Conservation (phyloP, 371 early-diverging fungal species). For the Mortierella sp. region DNA sequence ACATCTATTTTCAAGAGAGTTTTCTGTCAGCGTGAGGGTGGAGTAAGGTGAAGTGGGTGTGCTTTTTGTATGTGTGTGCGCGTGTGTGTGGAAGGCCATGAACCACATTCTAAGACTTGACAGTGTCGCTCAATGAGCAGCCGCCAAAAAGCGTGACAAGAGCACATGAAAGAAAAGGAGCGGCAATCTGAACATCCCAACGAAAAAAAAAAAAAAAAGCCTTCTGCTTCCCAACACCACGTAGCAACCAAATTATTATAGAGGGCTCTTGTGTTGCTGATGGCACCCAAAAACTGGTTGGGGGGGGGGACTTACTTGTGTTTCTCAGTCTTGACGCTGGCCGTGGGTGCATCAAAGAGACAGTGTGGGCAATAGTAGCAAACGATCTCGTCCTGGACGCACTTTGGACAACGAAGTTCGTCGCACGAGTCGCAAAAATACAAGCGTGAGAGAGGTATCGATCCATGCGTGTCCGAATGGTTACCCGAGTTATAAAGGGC, state of each 20-base stretch:
- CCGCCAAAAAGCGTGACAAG: conserved; percentile 1
- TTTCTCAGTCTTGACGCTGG: conserved; percentile 92
- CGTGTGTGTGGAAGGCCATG: background rate
- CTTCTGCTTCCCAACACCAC: background rate
- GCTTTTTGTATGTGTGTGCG: background rate
- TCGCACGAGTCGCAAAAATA: conserved; percentile 92
- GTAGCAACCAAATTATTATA: background rate
- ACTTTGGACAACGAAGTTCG: conserved; percentile 82
- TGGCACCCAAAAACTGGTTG: too few relatives aligned
- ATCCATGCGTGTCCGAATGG: conserved; percentile 41
- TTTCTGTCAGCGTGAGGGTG: background rate
- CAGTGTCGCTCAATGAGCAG: background rate
- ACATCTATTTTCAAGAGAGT: conserved; percentile 66
- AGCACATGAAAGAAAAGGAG: background rate
- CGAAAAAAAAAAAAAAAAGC: background rate
- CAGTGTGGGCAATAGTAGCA: conserved; percentile 96
- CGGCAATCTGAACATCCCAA: background rate
- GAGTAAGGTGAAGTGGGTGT: background rate
- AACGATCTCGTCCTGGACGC: conserved; percentile 86
- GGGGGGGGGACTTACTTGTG: conserved; percentile 68
- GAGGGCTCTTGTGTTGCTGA: too few relatives aligned
- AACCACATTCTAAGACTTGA: background rate
- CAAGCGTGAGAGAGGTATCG: conserved; percentile 72
- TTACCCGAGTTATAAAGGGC: conserved; percentile 36
- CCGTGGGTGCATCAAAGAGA: conserved; percentile 95